Evolutionary conservation across 2,329 filamentous ascomycete genomes (phyloP).

Genomic region (Calonectria pseudoreteaudii): DNA sequence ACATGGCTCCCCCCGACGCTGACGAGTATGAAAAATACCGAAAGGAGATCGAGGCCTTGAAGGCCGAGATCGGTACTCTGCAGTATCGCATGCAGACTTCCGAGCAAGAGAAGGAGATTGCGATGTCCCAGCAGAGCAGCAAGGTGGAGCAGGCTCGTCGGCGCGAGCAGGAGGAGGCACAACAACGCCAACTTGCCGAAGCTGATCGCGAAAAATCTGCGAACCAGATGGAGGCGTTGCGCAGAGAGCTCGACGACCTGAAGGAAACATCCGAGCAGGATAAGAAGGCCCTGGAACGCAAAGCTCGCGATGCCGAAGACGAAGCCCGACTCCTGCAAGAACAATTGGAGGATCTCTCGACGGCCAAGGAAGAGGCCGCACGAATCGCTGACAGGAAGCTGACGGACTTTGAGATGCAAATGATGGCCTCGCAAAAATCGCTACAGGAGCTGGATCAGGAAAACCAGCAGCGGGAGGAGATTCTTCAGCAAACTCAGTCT

Average conservation of each 20-base stretch:
- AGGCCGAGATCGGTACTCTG: constrained; percentile 88
- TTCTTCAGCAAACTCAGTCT: constrained; percentile 72
- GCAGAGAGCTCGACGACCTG: constrained; percentile 64
- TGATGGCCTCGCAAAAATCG: constrained; percentile 58
- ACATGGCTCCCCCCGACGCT: constrained; percentile 68
- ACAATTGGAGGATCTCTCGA: constrained; percentile 79
- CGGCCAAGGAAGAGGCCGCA: constrained; percentile 76
- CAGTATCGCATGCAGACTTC: constrained; percentile 88
- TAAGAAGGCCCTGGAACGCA: constrained; percentile 75
- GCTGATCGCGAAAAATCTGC: constrained; percentile 62
- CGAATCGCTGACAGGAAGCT: constrained; percentile 68
- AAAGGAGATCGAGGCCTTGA: constrained; percentile 78
- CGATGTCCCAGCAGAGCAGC: constrained; percentile 81
- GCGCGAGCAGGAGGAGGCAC: constrained; percentile 88
- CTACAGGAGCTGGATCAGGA: constrained; percentile 72
- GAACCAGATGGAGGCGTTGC: constrained; percentile 62
- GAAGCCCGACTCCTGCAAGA: constrained; percentile 81
- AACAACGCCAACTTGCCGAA: constrained; percentile 71
- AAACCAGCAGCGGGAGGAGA: constrained; percentile 64
- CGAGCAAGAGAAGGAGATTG: constrained; percentile 88
- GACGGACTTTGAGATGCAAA: constrained; percentile 65
- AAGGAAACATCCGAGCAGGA: constrained; percentile 64
- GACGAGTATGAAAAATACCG: constrained; percentile 70
- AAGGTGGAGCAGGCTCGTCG: constrained; percentile 84
- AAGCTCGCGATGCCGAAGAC: constrained; percentile 77